Evolutionary conservation across 495 filamentous ascomycete species (phyloP).

Genomic region (Penicillium coprophilum): DNA sequence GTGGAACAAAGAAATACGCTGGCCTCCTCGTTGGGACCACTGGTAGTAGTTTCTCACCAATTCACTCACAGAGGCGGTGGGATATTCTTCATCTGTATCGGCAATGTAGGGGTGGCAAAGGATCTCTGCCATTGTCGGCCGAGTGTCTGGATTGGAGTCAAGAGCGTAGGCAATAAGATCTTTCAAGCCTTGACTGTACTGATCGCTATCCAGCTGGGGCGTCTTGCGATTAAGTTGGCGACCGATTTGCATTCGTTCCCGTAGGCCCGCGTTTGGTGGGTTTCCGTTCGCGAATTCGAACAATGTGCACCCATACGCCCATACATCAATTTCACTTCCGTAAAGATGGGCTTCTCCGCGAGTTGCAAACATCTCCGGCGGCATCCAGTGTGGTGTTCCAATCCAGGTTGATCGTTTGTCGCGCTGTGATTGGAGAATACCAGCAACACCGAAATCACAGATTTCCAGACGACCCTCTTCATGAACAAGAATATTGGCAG

Average conservation of each 20-base stretch:
- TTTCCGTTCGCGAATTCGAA: constrained; percentile 89
- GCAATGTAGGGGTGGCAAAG: constrained; percentile 49
- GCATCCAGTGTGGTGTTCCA: constrained; percentile 96
- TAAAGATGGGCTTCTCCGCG: constrained; percentile 49
- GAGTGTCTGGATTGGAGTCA: constrained; percentile 67
- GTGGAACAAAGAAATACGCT: constrained; percentile 78
- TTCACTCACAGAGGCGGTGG: constrained; percentile 64
- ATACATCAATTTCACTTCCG: constrained; percentile 80
- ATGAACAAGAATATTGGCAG: constrained; percentile 85
- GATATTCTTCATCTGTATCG: constrained; percentile 64
- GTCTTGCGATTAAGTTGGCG: constrained; percentile 58
- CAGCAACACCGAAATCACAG: constrained; percentile 95
- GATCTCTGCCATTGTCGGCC: constrained; percentile 62
- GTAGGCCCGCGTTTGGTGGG: constrained; percentile 62
- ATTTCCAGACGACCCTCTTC: constrained; percentile 86
- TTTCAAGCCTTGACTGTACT: constrained; percentile 70
- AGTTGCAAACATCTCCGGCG: constrained; percentile 73
- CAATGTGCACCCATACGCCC: constrained; percentile 90
- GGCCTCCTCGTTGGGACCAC: constrained; percentile 85
- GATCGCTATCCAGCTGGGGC: constrained; percentile 69
- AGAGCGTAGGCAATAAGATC: constrained; percentile 79
- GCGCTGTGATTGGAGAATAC: constrained; percentile 74
- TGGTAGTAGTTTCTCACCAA: constrained; percentile 78
- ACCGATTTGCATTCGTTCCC: constrained; percentile 57
- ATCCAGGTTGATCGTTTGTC: constrained; percentile 92